Percentiles rank a stretch among this genome's conserved stretches.
phyloP scores from a whole-genome alignment of 495 filamentous ascomycete species.

The Penicillium cinerascens region DNA sequence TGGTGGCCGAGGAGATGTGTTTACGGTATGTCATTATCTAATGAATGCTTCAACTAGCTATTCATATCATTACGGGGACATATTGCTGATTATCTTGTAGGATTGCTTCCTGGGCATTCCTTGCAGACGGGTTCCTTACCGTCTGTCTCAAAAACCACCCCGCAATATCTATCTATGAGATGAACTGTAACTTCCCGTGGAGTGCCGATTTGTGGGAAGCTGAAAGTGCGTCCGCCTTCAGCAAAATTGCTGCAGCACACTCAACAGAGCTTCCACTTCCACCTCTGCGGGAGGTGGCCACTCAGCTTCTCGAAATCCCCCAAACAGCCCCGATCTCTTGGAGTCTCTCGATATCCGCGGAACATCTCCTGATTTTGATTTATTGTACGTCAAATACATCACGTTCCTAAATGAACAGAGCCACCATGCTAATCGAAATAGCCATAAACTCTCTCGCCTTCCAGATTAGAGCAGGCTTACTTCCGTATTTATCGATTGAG shows the following conservation, averaged over 20 bases:
- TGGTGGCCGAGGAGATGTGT: slow-evolving; percentile 35
- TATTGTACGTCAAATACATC: slow-evolving; percentile 25
- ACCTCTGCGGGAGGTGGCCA: slow-evolving; percentile 23
- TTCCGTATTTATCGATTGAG: slow-evolving; percentile 26
- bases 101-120: slow-evolving; percentile 36
- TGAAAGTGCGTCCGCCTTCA: slow-evolving; percentile 29
- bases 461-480: slow-evolving; percentile 25
- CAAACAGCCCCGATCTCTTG: slow-evolving; percentile 15
- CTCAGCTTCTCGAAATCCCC: slow-evolving; percentile 23
- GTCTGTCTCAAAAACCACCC: slow-evolving; percentile 41
- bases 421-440: slow-evolving; percentile 5
- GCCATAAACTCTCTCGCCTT: slow-evolving; percentile 35
- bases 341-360: slow-evolving; percentile 27
- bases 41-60: background rate
- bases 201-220: slow-evolving; percentile 36
- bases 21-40: slow-evolving; percentile 22
- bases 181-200: slow-evolving; percentile 39
- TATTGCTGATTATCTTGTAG: slow-evolving; percentile 10
- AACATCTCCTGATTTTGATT: slow-evolving; percentile 36
- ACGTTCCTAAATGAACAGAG: background rate
- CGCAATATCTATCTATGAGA: slow-evolving; percentile 33
- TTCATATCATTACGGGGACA: background rate
- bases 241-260: slow-evolving; percentile 13
- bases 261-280: slow-evolving; percentile 18
- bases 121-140: slow-evolving; percentile 39